Evolutionary conservation across 2,329 filamentous ascomycete genomes (phyloP).

Genomic region (Coniochaeta sp.): DNA sequence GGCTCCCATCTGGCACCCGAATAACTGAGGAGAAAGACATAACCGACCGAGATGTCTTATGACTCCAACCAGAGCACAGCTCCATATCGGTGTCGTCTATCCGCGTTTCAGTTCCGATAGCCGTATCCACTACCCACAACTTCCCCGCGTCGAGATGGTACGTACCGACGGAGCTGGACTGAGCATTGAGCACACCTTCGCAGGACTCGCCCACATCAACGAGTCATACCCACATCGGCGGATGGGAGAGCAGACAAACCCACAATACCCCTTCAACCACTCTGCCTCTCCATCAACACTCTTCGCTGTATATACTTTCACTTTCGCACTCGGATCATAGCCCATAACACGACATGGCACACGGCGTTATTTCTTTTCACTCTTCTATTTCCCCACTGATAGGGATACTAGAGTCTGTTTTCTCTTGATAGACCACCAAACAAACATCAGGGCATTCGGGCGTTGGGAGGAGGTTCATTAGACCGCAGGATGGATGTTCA

Average conservation of each 20-base stretch:
- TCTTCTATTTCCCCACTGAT: background rate
- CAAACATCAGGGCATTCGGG: background rate
- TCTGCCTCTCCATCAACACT: background rate
- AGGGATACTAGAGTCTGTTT: too few relatives aligned
- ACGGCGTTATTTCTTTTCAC: background rate
- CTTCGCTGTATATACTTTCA: background rate
- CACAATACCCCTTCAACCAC: background rate
- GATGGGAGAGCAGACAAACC: background rate
- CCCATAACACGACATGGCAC: background rate
- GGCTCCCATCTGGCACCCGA: conserved; percentile 46
- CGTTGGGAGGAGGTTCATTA: too few relatives aligned
- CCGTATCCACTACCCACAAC: background rate
- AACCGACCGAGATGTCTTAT: background rate
- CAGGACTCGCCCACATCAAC: background rate
- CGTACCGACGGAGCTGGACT: background rate
- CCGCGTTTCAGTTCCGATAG: too few relatives aligned
- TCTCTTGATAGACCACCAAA: background rate
- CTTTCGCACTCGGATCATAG: background rate
- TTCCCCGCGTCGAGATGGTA: background rate
- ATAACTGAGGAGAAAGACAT: background rate
- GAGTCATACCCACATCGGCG: background rate
- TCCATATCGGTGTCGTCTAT: too few relatives aligned
- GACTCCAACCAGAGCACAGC: too few relatives aligned
- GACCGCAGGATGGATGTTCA: too few relatives aligned
- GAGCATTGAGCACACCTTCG: background rate